These are phyloP conservation scores for Cladorrhinum samala DNA, from an alignment of 495 filamentous ascomycete species.

Conservation along the genomic window DNA sequence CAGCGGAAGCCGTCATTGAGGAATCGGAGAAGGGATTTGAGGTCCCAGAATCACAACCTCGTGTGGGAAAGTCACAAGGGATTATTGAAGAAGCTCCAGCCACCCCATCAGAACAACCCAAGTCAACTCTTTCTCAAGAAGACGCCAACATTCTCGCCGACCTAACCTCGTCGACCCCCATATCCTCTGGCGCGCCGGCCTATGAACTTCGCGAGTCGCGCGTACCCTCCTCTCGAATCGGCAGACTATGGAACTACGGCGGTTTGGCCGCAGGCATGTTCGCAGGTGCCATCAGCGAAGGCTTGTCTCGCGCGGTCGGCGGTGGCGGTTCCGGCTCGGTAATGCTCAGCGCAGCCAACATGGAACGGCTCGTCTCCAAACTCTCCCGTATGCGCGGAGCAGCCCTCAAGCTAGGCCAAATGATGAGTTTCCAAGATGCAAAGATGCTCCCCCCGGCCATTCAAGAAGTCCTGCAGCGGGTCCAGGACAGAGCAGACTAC, in stretches of 20 bases:
- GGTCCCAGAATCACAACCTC: too few relatives aligned
- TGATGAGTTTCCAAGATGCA: slow-evolving; percentile 97
- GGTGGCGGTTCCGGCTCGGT: slow-evolving; percentile 70
- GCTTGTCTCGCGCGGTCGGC: slow-evolving; percentile 61
- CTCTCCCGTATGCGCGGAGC: slow-evolving; percentile 94
- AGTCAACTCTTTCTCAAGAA: not conserved
- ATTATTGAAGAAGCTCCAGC: not conserved
- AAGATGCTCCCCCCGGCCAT: slow-evolving; percentile 88
- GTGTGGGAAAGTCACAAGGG: too few relatives aligned
- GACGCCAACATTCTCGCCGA: slow-evolving; percentile 16
- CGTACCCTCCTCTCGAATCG: slow-evolving; percentile 81
- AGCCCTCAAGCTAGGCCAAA: slow-evolving; percentile 95
- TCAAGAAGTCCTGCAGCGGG: slow-evolving; percentile 79
- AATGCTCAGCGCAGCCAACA: slow-evolving; percentile 82
- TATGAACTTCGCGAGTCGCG: slow-evolving; percentile 84
- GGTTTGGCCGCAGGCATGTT: slow-evolving; percentile 93
- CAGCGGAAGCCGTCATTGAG: too few relatives aligned
- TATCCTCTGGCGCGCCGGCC: slow-evolving; percentile 9
- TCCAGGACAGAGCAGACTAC: slow-evolving; percentile 96
- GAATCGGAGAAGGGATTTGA: too few relatives aligned
- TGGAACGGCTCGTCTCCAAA: slow-evolving; percentile 86
- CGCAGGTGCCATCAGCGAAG: slow-evolving; percentile 83
- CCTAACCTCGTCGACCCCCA: not conserved
- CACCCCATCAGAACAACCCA: not conserved
- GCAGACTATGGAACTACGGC: slow-evolving; percentile 89